Evolutionary conservation across 345 rosid species (phyloP).

Genomic region (Gossypium mustelinum): DNA sequence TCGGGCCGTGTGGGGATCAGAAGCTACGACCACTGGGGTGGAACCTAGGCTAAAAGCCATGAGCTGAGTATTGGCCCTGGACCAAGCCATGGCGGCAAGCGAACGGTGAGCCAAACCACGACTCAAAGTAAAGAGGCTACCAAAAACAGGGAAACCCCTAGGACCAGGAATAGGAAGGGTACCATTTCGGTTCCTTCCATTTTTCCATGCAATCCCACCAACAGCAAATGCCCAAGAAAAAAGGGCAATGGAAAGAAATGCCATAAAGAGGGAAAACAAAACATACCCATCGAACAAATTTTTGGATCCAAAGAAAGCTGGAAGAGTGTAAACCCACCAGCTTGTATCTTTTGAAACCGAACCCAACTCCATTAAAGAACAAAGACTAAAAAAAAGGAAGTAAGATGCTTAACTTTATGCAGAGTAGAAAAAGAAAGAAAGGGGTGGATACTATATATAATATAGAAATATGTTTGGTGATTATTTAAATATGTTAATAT

Average conservation of each 20-base stretch:
- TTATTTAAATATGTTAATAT: too few species aligned
- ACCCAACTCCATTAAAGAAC: conserved; percentile 20
- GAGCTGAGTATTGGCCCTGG: conserved; percentile 37
- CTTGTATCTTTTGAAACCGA: conserved; percentile 38
- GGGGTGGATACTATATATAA: neutral
- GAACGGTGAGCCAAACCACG: conserved; percentile 67
- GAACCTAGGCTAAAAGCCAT: conserved; percentile 88
- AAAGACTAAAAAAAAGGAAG: neutral
- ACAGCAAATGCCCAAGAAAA: conserved; percentile 55
- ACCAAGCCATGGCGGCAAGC: conserved; percentile 60
- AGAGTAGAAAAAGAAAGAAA: neutral
- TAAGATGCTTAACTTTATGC: neutral
- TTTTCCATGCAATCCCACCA: conserved; percentile 73
- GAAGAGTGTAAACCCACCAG: conserved; percentile 64
- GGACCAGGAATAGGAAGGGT: conserved; percentile 56
- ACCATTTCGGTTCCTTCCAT: conserved; percentile 49
- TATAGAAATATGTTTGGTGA: neutral
- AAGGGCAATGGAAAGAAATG: conserved; percentile 31
- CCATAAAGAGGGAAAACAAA: conserved; percentile 34
- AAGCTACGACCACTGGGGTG: conserved; percentile 58
- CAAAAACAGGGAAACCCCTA: conserved; percentile 68
- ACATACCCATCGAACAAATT: conserved; percentile 29
- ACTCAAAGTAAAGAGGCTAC: conserved; percentile 61
- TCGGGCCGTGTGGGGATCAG: conserved; percentile 59
- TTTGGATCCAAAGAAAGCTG: conserved; percentile 45